phyloP scores from a whole-genome alignment of 768 basidiomycete species.

The Russula olivacea region DNA sequence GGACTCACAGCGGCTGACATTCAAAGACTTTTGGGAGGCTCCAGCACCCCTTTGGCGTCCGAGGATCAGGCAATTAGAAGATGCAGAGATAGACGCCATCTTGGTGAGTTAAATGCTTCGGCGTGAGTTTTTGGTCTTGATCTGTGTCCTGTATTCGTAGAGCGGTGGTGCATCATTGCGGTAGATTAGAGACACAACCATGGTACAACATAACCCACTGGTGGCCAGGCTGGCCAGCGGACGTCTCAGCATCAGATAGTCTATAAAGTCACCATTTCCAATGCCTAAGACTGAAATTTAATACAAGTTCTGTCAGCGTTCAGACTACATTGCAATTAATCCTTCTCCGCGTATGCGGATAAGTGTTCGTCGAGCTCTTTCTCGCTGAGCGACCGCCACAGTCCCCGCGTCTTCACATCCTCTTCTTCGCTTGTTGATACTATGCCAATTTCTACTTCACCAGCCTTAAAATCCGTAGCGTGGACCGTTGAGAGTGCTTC shows the following conservation, averaged over 20 bases:
- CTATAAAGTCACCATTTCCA: not conserved
- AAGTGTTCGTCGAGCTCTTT: slow-evolving; percentile 74
- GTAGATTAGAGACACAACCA: slow-evolving; percentile 16
- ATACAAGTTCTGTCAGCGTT: not conserved
- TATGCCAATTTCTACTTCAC: slow-evolving; percentile 94
- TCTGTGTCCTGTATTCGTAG: slow-evolving; percentile 32
- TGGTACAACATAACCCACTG: not conserved
- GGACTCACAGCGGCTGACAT: slow-evolving; percentile 23
- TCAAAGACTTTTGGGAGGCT: slow-evolving; percentile 60
- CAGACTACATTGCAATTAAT: slow-evolving; percentile 40
- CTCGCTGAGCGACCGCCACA: slow-evolving; percentile 75
- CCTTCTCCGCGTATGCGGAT: slow-evolving; percentile 85
- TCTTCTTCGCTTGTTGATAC: slow-evolving; percentile 75
- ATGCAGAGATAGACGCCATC: slow-evolving; percentile 60
- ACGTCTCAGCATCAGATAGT: not conserved
- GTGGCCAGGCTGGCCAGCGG: not conserved
- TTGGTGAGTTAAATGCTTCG: slow-evolving; percentile 40
- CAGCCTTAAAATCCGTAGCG: slow-evolving; percentile 92
- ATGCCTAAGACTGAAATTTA: not conserved
- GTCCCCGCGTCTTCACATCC: slow-evolving; percentile 59
- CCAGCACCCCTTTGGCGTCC: slow-evolving; percentile 55
- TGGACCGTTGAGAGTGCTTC: slow-evolving; percentile 92
- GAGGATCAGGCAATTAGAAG: slow-evolving; percentile 42
- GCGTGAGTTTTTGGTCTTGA: not conserved
- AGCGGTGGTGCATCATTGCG: slow-evolving; percentile 62